Conservation (phyloP, 371 early-diverging fungal species). For the Lichtheimia hyalospora region DNA sequence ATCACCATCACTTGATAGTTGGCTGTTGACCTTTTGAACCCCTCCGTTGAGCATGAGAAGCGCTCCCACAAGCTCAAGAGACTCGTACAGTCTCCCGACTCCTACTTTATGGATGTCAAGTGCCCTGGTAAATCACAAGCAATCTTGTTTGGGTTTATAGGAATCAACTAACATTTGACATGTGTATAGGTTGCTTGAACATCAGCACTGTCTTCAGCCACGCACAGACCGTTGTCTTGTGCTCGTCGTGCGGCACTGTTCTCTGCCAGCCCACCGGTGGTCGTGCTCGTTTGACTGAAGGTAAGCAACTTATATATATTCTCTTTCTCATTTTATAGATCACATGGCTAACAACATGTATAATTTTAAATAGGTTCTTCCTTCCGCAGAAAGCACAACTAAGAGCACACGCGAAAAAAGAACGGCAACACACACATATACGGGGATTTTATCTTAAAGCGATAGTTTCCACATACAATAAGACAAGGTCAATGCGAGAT, state of each 20-base stretch:
- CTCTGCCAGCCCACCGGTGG: constrained; percentile 99
- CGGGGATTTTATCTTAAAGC: constrained; percentile 1
- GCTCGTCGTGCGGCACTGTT: constrained; percentile 94
- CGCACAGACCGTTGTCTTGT: constrained; percentile 97
- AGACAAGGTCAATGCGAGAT: constrained; percentile 24
- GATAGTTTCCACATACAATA: constrained; percentile 39
- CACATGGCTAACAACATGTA: background rate
- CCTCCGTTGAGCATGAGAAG: constrained; percentile 91
- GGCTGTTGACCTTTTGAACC: constrained; percentile 99
- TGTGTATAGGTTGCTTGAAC: constrained; percentile 82
- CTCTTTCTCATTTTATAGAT: too few species aligned
- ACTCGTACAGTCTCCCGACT: constrained; percentile 98
- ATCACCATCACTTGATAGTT: constrained; percentile 56
- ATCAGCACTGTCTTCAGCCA: constrained; percentile 99
- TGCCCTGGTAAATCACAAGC: constrained; percentile 77
- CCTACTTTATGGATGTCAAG: constrained; percentile 99
- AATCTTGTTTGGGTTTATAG: background rate
- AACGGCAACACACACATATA: background rate
- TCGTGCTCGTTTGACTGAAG: constrained; percentile 94
- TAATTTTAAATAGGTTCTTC: constrained; percentile 25
- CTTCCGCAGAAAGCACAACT: constrained; percentile 58
- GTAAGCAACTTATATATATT: constrained; percentile 21
- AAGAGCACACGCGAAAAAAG: constrained; percentile 15
- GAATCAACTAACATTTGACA: background rate
- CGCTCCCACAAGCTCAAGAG: constrained; percentile 99